Evolutionary conservation across 2,329 filamentous ascomycete genomes (phyloP).

Genomic region (Didymella lethalis): DNA sequence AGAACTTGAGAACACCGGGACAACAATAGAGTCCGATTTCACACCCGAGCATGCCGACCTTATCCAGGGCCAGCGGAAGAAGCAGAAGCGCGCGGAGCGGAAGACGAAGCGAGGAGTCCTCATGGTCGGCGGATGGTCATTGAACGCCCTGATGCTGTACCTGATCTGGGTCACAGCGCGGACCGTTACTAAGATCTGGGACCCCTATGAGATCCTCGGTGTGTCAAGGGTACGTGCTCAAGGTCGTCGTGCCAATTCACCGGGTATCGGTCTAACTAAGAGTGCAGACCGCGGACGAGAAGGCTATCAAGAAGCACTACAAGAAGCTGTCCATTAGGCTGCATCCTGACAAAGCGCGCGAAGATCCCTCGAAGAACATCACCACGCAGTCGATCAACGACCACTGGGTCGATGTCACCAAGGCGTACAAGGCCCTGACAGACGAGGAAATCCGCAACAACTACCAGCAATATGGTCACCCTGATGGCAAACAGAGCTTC

Average conservation of each 20-base stretch:
- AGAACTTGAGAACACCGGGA: conserved; percentile 80
- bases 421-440: conserved; percentile 96
- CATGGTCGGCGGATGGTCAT: conserved; percentile 77
- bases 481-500: conserved; percentile 97
- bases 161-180: conserved; percentile 82
- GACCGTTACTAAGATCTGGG: conserved; percentile 81
- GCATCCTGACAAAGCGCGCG: conserved; percentile 91
- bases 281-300: conserved; percentile 79
- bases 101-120: conserved; percentile 83
- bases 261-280: conserved; percentile 29
- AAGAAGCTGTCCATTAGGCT: conserved; percentile 83
- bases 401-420: conserved; percentile 91
- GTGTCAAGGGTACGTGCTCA: conserved; percentile 72
- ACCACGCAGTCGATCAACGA: conserved; percentile 85
- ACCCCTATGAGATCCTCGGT: conserved; percentile 93
- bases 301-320: conserved; percentile 91
- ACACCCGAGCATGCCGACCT: conserved; percentile 82
- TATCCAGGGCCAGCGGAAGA: conserved; percentile 80
- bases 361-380: conserved; percentile 86
- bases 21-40: conserved; percentile 82
- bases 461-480: conserved; percentile 93
- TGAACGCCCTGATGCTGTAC: conserved; percentile 92
- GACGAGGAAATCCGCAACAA: conserved; percentile 98
- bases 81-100: conserved; percentile 89
- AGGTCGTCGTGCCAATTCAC: not conserved